Evolutionary conservation across 176 grass and related monocot genomes (phyloP).

Genomic region (Oryza longistaminata): DNA sequence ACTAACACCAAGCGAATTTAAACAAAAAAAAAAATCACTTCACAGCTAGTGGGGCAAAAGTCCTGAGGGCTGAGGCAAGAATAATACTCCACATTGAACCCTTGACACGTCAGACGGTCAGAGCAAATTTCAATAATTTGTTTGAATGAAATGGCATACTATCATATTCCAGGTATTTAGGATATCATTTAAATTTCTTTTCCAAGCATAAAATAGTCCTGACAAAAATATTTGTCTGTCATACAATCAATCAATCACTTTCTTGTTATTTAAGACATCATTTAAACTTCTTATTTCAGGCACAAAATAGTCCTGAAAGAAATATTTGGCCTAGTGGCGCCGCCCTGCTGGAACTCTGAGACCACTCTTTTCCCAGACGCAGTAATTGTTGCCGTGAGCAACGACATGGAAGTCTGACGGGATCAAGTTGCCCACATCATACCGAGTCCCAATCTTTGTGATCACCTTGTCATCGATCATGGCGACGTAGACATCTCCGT

Average conservation of each 20-base stretch:
- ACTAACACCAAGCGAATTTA: not conserved
- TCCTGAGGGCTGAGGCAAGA: no score
- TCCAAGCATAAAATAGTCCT: slow-evolving; percentile 17
- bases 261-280: slow-evolving; percentile 15
- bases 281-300: slow-evolving; percentile 3
- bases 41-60: not conserved
- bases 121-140: no score
- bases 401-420: slow-evolving; percentile 58
- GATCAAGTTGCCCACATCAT: slow-evolving; percentile 64
- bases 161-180: slow-evolving; percentile 15
- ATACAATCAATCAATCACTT: not conserved
- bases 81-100: no score
- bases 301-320: not conserved
- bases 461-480: slow-evolving; percentile 67
- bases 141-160: not conserved
- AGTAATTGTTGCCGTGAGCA: slow-evolving; percentile 68
- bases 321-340: not conserved
- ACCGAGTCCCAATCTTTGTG: slow-evolving; percentile 59
- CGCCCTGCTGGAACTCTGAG: slow-evolving; percentile 17
- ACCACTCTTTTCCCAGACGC: slow-evolving; percentile 71
- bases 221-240: not conserved
- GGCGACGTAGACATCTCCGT: slow-evolving; percentile 61
- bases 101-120: no score
- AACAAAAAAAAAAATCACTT: not conserved
- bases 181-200: slow-evolving; percentile 12